Conservation (phyloP, 2,329 filamentous ascomycete species). For the Alternaria conjuncta region DNA sequence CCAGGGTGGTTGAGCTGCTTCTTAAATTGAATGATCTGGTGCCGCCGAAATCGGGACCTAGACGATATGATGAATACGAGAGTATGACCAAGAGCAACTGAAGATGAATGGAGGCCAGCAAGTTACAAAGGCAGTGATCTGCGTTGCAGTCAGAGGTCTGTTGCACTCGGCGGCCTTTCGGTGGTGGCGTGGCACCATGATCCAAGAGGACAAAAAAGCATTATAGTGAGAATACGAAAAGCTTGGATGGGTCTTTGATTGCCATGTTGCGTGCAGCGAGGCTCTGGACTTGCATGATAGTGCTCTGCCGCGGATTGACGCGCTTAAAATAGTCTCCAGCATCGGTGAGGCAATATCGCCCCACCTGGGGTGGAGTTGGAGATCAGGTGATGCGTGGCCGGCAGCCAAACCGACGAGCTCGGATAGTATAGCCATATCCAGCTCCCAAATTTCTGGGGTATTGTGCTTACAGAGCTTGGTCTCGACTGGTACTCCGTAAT, state of each 20-base stretch:
- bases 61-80: conserved; percentile 24
- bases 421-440: conserved; percentile 12
- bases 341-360: conserved; percentile 26
- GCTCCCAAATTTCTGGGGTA: conserved; percentile 27
- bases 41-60: conserved; percentile 11
- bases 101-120: neutral
- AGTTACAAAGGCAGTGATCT: conserved; percentile 10
- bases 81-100: conserved; percentile 15
- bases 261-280: conserved; percentile 17
- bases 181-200: conserved; percentile 8
- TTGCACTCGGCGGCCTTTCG: neutral
- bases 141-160: conserved; percentile 7
- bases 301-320: conserved; percentile 7
- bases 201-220: conserved; percentile 17
- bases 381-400: conserved; percentile 33
- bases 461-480: conserved; percentile 44
- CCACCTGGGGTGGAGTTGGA: conserved; percentile 25
- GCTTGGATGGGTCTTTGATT: conserved; percentile 39
- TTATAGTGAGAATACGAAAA: conserved; percentile 44
- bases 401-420: conserved; percentile 4
- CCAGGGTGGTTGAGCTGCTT: conserved; percentile 19
- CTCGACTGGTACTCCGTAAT: conserved; percentile 41
- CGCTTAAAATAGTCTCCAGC: conserved; percentile 38
- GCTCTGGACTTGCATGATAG: conserved; percentile 26
- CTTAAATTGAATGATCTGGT: conserved; percentile 35